Percentiles rank a stretch among this genome's conserved stretches.
Conservation (phyloP, 1,139 yeast genomes). For the Candida sp. region DNA sequence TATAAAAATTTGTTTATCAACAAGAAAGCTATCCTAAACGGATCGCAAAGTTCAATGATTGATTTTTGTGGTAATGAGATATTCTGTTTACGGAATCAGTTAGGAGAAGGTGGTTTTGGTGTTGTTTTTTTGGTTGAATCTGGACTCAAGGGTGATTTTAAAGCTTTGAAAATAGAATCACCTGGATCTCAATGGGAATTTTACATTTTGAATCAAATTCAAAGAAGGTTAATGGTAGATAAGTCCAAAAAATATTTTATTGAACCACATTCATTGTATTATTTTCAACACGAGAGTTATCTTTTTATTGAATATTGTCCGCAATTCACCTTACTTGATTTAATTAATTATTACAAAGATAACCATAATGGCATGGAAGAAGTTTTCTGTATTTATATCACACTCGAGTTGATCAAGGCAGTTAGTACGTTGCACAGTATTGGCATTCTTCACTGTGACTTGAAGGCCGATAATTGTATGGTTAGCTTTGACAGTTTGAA, state of each 20-base stretch:
- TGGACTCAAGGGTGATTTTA: slow-evolving; percentile 46
- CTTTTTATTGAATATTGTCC: slow-evolving; percentile 63
- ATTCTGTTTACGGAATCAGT: slow-evolving; percentile 53
- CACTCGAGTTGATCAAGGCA: slow-evolving; percentile 59
- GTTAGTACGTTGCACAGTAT: slow-evolving; percentile 61
- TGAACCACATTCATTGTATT: slow-evolving; percentile 49
- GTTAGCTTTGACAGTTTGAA: slow-evolving; percentile 41
- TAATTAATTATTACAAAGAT: slow-evolving; percentile 50
- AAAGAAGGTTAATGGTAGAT: slow-evolving; percentile 24
- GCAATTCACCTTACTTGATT: slow-evolving; percentile 76
- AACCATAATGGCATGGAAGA: slow-evolving; percentile 50
- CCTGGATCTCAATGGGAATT: slow-evolving; percentile 83
- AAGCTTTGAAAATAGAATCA: slow-evolving; percentile 72
- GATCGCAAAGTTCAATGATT: slow-evolving; percentile 40
- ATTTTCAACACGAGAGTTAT: slow-evolving; percentile 72
- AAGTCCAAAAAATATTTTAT: slow-evolving; percentile 20
- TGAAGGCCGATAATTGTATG: slow-evolving; percentile 89
- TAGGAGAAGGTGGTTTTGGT: slow-evolving; percentile 84
- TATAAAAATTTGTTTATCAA: slow-evolving; percentile 34
- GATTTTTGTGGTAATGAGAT: slow-evolving; percentile 50
- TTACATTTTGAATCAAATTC: slow-evolving; percentile 62
- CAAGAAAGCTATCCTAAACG: slow-evolving; percentile 30
- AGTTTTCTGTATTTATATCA: slow-evolving; percentile 56
- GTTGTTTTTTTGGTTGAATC: slow-evolving; percentile 74
- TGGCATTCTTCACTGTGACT: slow-evolving; percentile 79